phyloP scores from a whole-genome alignment of 192 early-diverging fungal genomes.

The Geranomyces michiganensis region DNA sequence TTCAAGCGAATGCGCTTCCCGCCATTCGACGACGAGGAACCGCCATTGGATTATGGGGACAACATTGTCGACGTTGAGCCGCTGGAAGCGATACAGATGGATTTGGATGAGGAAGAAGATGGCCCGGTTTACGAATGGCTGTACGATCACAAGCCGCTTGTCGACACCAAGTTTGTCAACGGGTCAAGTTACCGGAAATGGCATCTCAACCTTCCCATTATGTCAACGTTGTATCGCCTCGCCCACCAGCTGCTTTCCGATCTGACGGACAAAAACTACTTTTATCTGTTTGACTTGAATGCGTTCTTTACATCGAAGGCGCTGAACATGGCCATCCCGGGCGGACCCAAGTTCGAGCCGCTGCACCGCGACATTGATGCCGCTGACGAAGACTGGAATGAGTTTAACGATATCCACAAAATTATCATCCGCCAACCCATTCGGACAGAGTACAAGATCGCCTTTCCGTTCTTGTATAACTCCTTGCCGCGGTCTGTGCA shows the following conservation, averaged over 20 bases:
- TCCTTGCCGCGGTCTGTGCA: conserved; percentile 92
- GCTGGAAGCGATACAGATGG: conserved; percentile 98
- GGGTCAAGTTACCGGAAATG: conserved; percentile 89
- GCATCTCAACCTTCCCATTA: conserved; percentile 89
- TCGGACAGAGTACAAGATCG: conserved; percentile 98
- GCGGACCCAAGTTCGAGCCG: conserved; percentile 98
- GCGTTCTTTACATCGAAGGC: conserved; percentile 97
- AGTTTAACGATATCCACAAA: conserved; percentile 99
- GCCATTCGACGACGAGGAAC: conserved; percentile 99
- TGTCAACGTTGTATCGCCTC: conserved; percentile 92
- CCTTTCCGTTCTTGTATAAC: conserved; percentile 98
- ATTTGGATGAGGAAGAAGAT: conserved; percentile 95
- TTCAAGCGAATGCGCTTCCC: conserved; percentile 99
- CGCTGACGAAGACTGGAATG: conserved; percentile 99
- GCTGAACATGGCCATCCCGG: conserved; percentile 96
- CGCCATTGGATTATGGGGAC: conserved; percentile 97
- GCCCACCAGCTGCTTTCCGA: conserved; percentile 94
- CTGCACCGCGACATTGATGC: conserved; percentile 95
- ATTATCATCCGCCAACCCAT: conserved; percentile 99
- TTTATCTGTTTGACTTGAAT: conserved; percentile 95
- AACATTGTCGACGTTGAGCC: conserved; percentile 98
- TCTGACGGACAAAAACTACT: conserved; percentile 94
- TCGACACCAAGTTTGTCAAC: conserved; percentile 75
- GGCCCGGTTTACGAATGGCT: conserved; percentile 91
- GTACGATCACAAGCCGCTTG: conserved; percentile 93